Evolutionary conservation across 2,329 filamentous ascomycete species (phyloP).

Genomic region (Emergomyces pasteurianus): DNA sequence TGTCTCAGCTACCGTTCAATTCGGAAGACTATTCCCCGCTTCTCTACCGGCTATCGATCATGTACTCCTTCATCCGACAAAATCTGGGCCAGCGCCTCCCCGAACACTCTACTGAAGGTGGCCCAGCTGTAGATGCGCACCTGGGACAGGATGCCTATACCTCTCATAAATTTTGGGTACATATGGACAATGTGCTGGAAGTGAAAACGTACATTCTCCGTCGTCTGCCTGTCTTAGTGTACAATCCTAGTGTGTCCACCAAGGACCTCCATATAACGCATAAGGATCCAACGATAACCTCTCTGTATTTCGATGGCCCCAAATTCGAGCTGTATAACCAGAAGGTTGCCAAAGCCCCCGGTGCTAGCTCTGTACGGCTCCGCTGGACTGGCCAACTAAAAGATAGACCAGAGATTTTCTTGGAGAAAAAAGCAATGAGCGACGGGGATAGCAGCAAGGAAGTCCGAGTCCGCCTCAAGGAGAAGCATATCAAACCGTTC

Average conservation of each 20-base stretch:
- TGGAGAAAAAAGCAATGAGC: conserved; percentile 82
- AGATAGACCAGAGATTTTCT: conserved; percentile 63
- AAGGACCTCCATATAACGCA: conserved; percentile 70
- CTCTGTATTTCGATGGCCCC: conserved; percentile 86
- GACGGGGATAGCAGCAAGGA: conserved; percentile 68
- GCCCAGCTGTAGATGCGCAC: conserved; percentile 32
- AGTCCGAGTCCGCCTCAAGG: conserved; percentile 72
- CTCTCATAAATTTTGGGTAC: conserved; percentile 94
- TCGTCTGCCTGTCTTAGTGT: conserved; percentile 79
- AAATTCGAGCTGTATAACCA: conserved; percentile 76
- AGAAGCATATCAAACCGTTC: conserved; percentile 84
- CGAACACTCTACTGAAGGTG: conserved; percentile 41
- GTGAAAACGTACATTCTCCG: conserved; percentile 93
- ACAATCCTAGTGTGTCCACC: conserved; percentile 66
- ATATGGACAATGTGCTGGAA: conserved; percentile 87
- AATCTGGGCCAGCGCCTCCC: conserved; percentile 40
- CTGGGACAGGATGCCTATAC: conserved; percentile 57
- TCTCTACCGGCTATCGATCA: conserved; percentile 75
- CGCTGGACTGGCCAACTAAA: conserved; percentile 84
- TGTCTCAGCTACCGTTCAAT: conserved; percentile 87
- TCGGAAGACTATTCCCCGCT: conserved; percentile 87
- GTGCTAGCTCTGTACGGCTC: conserved; percentile 72
- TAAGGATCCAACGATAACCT: conserved; percentile 79
- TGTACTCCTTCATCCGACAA: conserved; percentile 91
- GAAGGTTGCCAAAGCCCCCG: conserved; percentile 64